A percentile compares a stretch with the other conserved stretches of the same genome.
phyloP scores from a whole-genome alignment of 192 early-diverging fungal genomes.

The Oehlia diaphana region DNA sequence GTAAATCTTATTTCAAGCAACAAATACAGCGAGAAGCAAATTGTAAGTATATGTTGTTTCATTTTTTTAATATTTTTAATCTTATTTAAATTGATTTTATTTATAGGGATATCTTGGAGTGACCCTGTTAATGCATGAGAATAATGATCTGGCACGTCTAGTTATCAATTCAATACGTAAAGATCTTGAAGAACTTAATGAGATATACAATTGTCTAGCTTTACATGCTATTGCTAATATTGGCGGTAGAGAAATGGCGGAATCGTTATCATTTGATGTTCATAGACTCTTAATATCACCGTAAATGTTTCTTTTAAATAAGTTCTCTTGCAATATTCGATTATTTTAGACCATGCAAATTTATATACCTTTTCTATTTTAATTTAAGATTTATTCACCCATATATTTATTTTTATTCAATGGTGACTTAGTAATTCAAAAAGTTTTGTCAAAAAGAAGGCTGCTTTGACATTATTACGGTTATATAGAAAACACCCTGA shows the following conservation, averaged over 20 bases:
- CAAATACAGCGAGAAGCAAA: slow-evolving; percentile 98
- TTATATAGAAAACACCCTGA: slow-evolving; percentile 90
- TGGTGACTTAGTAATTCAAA: slow-evolving; percentile 53
- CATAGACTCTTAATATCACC: slow-evolving; percentile 79
- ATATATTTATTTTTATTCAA: not conserved
- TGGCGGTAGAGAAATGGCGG: slow-evolving; percentile 89
- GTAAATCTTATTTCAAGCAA: slow-evolving; percentile 85
- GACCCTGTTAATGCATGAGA: slow-evolving; percentile 88
- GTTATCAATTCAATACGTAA: slow-evolving; percentile 88
- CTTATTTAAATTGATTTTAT: not conserved
- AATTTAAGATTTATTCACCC: not conserved
- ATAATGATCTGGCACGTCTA: slow-evolving; percentile 75
- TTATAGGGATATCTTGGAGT: slow-evolving; percentile 94
- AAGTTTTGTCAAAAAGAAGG: slow-evolving; percentile 96
- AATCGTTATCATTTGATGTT: slow-evolving; percentile 80
- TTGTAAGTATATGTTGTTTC: slow-evolving; percentile 55
- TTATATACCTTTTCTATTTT: slow-evolving; percentile 4
- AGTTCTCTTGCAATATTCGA: not conserved
- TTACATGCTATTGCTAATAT: slow-evolving; percentile 98
- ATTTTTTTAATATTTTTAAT: not conserved
- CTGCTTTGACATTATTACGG: slow-evolving; percentile 87
- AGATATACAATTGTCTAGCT: slow-evolving; percentile 88
- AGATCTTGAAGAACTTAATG: slow-evolving; percentile 85
- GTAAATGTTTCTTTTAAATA: slow-evolving; percentile 44
- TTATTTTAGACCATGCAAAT: not conserved